A percentile compares a stretch with the other conserved stretches of the same genome.
Evolutionary conservation across 495 filamentous ascomycete species (phyloP).

Genomic region (Platismatia glauca): DNA sequence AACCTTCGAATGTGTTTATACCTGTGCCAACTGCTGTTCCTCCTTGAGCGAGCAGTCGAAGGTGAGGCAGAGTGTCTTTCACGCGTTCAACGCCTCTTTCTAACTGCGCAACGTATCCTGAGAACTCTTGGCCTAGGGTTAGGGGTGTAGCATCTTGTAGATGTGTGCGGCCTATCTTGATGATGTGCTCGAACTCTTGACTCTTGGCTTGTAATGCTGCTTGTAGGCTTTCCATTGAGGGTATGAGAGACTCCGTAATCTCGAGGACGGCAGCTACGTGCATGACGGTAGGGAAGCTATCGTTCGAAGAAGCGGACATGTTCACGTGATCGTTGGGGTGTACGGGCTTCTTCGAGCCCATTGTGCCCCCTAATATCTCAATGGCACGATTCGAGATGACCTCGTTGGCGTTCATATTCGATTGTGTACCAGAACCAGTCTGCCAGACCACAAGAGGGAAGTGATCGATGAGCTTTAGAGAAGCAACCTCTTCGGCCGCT

Average conservation of each 20-base stretch:
- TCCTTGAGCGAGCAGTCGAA: slow-evolving; percentile 85
- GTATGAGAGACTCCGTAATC: slow-evolving; percentile 76
- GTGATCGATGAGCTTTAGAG: slow-evolving; percentile 90
- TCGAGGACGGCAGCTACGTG: slow-evolving; percentile 96
- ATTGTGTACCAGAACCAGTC: slow-evolving; percentile 96
- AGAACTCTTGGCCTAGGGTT: slow-evolving; percentile 96
- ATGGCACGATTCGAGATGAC: slow-evolving; percentile 99
- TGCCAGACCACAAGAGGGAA: slow-evolving; percentile 99
- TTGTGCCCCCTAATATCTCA: slow-evolving; percentile 88
- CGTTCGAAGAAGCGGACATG: slow-evolving; percentile 97
- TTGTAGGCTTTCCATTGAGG: slow-evolving; percentile 70
- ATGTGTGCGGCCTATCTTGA: slow-evolving; percentile 98
- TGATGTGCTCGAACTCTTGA: slow-evolving; percentile 81
- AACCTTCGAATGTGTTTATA: slow-evolving; percentile 94
- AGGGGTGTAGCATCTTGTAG: slow-evolving; percentile 95
- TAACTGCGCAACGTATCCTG: slow-evolving; percentile 91
- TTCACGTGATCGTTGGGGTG: slow-evolving; percentile 99
- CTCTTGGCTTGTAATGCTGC: slow-evolving; percentile 80
- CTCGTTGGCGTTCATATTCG: slow-evolving; percentile 99
- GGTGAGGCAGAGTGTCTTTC: slow-evolving; percentile 68
- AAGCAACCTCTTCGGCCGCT: slow-evolving; percentile 87
- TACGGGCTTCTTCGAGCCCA: slow-evolving; percentile 94
- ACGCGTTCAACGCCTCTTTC: slow-evolving; percentile 85
- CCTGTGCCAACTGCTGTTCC: slow-evolving; percentile 96
- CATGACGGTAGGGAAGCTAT: slow-evolving; percentile 99